Evolutionary conservation across 2,329 filamentous ascomycete genomes (phyloP).

Genomic region (Aspergillus ustus): DNA sequence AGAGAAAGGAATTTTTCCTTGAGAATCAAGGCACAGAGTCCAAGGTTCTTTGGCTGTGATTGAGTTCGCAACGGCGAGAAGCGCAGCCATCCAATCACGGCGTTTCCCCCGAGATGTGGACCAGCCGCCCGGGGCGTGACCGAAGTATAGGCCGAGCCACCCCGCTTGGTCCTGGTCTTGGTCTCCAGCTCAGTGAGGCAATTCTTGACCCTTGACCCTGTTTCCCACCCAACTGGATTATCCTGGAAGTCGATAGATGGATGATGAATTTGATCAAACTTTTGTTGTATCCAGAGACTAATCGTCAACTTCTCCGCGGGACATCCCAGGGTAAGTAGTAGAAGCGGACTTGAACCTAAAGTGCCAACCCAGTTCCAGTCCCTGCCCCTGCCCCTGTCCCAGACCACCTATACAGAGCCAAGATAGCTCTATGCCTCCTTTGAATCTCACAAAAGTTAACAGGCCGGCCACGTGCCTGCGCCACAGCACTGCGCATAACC

Average conservation of each 20-base stretch:
- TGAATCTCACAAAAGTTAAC: constrained; percentile 87
- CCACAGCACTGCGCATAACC: constrained; percentile 91
- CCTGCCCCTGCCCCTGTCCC: too few relatives aligned
- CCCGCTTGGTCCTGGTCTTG: constrained; percentile 5
- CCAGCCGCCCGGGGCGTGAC: neutral
- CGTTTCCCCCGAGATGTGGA: constrained; percentile 12
- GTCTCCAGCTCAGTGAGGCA: too few relatives aligned
- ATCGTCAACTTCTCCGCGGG: neutral
- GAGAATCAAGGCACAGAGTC: neutral
- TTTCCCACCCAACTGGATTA: neutral
- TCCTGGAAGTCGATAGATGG: neutral
- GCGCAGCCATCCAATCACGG: constrained; percentile 6
- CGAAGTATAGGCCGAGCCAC: constrained; percentile 10
- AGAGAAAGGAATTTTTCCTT: neutral
- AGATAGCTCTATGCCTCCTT: constrained; percentile 77
- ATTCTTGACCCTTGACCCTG: neutral
- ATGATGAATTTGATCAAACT: neutral
- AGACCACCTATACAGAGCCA: constrained; percentile 87
- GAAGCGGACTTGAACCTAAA: constrained; percentile 23
- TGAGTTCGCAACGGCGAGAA: neutral
- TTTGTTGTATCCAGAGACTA: neutral
- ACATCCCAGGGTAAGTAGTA: neutral
- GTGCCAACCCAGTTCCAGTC: constrained; percentile 81
- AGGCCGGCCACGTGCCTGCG: constrained; percentile 81
- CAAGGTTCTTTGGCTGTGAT: neutral